These are phyloP conservation scores for Hirsutella rhossiliensis DNA, from an alignment of 2,329 filamentous ascomycete genomes.

Conservation along the genomic window DNA sequence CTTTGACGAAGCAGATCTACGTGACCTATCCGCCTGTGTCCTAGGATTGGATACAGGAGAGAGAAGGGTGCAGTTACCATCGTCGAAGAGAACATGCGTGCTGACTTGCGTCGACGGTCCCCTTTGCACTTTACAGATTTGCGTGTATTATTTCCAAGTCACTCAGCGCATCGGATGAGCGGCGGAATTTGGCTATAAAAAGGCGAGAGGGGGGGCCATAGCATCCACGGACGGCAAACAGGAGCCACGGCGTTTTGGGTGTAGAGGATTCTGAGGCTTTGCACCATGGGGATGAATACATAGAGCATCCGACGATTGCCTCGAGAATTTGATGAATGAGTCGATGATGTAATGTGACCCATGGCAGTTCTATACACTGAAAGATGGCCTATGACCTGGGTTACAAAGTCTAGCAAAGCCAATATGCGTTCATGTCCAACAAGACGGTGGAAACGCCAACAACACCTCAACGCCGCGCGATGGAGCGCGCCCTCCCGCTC, in stretches of 20 bases:
- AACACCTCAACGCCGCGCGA: neutral
- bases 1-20: too few species aligned
- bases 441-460: neutral
- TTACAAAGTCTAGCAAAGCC: too few species aligned
- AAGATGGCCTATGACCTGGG: neutral
- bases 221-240: constrained; percentile 8
- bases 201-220: constrained; percentile 4
- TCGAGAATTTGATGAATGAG: neutral
- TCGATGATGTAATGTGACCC: neutral
- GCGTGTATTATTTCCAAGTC: constrained; percentile 7
- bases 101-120: neutral
- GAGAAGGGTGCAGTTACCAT: too few species aligned
- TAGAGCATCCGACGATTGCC: constrained; percentile 1
- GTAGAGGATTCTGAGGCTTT: neutral
- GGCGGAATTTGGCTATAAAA: constrained; percentile 8
- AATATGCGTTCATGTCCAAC: too few species aligned
- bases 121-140: constrained; percentile 3
- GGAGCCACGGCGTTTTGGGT: constrained; percentile 9
- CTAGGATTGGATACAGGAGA: too few species aligned
- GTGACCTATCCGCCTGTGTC: too few species aligned
- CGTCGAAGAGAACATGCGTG: too few species aligned
- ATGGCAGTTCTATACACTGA: neutral
- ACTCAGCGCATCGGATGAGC: constrained; percentile 6
- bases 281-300: neutral
- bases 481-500: neutral